Percentiles rank a stretch among this genome's conserved stretches.
Evolutionary conservation across 2,329 filamentous ascomycete species (phyloP).

Genomic region (Colletotrichum kahawae): DNA sequence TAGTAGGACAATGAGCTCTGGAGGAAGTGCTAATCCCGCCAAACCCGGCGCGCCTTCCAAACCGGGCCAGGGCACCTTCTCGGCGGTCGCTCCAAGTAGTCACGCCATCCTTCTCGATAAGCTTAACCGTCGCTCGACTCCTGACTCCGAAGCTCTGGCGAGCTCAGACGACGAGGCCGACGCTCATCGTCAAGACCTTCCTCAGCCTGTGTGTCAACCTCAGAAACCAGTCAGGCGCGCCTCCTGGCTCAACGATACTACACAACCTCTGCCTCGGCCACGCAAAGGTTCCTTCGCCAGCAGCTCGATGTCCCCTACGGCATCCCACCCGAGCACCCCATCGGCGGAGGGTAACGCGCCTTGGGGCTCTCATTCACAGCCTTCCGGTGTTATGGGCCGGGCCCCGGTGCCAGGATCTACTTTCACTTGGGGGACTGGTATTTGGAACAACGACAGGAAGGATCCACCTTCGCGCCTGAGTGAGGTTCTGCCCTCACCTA

Average conservation of each 20-base stretch:
- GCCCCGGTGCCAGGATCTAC: slow-evolving; percentile 46
- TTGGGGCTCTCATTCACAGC: slow-evolving; percentile 60
- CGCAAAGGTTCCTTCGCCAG: slow-evolving; percentile 80
- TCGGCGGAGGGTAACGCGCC: slow-evolving; percentile 60
- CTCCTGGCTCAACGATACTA: slow-evolving; percentile 87
- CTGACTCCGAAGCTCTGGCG: slow-evolving; percentile 90
- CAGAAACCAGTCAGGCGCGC: slow-evolving; percentile 72
- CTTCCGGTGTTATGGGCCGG: slow-evolving; percentile 53
- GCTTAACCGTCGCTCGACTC: slow-evolving; percentile 80
- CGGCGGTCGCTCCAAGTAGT: slow-evolving; percentile 57
- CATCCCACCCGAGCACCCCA: slow-evolving; percentile 81
- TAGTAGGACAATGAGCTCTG: slow-evolving; percentile 52
- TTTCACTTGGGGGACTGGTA: slow-evolving; percentile 80
- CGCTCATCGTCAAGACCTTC: slow-evolving; percentile 60
- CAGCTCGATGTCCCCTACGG: slow-evolving; percentile 77
- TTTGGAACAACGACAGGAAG: slow-evolving; percentile 82
- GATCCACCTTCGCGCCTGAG: slow-evolving; percentile 76
- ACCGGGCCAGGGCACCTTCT: slow-evolving; percentile 51
- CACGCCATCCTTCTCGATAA: slow-evolving; percentile 76
- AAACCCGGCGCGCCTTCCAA: slow-evolving; percentile 58
- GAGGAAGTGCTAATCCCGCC: slow-evolving; percentile 35
- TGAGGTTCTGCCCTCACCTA: slow-evolving; percentile 78
- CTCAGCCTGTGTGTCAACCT: slow-evolving; percentile 51
- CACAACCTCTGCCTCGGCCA: slow-evolving; percentile 64
- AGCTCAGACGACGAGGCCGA: slow-evolving; percentile 94